These are phyloP conservation scores for Iberis pinnata DNA, from an alignment of 345 rosid species.

Conservation along the genomic window DNA sequence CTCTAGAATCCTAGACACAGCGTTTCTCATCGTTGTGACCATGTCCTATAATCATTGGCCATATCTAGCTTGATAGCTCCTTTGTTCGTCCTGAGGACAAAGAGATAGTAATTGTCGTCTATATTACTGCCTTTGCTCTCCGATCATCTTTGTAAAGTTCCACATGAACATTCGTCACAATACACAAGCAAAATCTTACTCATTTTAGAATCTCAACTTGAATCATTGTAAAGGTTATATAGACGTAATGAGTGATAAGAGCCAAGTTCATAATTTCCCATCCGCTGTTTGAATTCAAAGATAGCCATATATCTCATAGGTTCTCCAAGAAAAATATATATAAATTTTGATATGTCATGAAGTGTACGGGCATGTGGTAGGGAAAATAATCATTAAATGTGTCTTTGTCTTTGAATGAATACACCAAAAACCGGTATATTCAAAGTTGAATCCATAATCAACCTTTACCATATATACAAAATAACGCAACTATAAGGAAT, in stretches of 20 bases:
- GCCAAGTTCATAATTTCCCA: no score
- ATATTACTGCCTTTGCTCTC: slow-evolving; percentile 34
- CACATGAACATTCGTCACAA: slow-evolving; percentile 58
- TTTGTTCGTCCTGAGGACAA: slow-evolving; percentile 50
- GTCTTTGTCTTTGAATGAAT: slow-evolving; percentile 20
- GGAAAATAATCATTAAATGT: slow-evolving; percentile 13
- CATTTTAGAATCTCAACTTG: no score
- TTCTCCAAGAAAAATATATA: no score
- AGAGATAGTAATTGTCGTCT: slow-evolving; percentile 52
- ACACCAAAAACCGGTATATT: slow-evolving; percentile 18
- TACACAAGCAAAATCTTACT: no score
- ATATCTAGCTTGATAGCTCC: slow-evolving; percentile 77
- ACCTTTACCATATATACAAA: neutral
- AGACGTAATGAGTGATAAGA: no score
- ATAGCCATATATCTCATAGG: no score
- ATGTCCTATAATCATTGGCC: slow-evolving; percentile 58
- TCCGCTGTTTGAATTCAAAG: no score
- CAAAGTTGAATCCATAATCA: no score
- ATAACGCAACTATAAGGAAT: no score
- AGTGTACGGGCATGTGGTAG: slow-evolving; percentile 16
- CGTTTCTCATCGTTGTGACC: slow-evolving; percentile 73
- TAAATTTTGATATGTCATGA: neutral
- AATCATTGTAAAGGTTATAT: no score
- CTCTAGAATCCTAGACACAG: no score
- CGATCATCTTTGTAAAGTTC: slow-evolving; percentile 54